phyloP scores from a whole-genome alignment of 768 basidiomycete genomes.

The Rubroboletus pulcherrimus region DNA sequence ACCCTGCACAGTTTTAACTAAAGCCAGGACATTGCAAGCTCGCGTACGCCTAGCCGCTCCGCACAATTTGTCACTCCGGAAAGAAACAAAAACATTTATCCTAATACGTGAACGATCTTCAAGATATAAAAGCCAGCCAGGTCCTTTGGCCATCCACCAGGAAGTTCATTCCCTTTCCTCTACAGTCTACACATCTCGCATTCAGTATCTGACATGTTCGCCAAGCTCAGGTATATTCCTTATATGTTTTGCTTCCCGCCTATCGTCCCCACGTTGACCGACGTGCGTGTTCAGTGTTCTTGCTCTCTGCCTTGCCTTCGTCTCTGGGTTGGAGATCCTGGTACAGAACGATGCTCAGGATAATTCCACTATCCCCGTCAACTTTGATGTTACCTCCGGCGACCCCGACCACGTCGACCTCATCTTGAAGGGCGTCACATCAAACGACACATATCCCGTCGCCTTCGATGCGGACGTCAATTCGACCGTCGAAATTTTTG shows the following conservation, averaged over 20 bases:
- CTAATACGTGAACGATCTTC: too few relatives aligned
- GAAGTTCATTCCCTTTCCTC: too few relatives aligned
- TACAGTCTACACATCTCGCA: background rate
- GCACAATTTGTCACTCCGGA: too few relatives aligned
- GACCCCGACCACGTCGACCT: background rate
- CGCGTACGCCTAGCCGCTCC: too few relatives aligned
- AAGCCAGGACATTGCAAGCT: too few relatives aligned
- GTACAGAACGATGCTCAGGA: background rate
- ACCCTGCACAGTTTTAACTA: too few relatives aligned
- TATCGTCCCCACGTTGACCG: background rate
- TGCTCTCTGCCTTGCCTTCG: background rate
- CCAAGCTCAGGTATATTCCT: background rate
- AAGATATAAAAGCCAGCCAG: background rate
- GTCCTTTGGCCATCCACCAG: too few relatives aligned
- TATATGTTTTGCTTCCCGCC: background rate
- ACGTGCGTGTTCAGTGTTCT: background rate
- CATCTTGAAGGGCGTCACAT: fast-evolving
- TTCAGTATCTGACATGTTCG: background rate
- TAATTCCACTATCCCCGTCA: fast-evolving
- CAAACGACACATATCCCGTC: too few relatives aligned
- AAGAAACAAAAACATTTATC: too few relatives aligned
- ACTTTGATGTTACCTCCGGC: background rate
- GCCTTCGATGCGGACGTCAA: too few relatives aligned
- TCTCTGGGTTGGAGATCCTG: background rate
- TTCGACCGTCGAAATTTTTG: too few relatives aligned